Conservation (phyloP, 345 rosid genomes). For the Bruguiera gymnorhiza region DNA sequence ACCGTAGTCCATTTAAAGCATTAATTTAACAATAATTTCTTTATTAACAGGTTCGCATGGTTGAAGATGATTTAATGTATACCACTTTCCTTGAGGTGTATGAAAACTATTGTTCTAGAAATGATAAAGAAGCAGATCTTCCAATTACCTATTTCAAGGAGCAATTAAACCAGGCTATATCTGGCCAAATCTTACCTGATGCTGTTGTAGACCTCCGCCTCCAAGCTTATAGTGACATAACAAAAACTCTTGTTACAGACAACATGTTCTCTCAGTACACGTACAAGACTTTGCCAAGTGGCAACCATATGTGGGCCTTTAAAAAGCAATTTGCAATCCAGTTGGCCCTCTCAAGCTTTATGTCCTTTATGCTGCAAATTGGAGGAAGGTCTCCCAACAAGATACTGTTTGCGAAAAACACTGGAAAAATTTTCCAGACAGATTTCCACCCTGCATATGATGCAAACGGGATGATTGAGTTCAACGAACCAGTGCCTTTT, state of each 20-base stretch:
- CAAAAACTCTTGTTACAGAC: conserved; percentile 66
- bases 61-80: conserved; percentile 96
- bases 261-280: conserved; percentile 91
- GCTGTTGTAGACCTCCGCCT: conserved; percentile 91
- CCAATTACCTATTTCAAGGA: conserved; percentile 90
- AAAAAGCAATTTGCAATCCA: conserved; percentile 96
- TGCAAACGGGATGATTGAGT: conserved; percentile 83
- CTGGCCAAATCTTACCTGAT: conserved; percentile 83
- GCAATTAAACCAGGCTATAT: conserved; percentile 88
- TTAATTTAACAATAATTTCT: neutral
- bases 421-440: conserved; percentile 91
- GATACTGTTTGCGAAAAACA: conserved; percentile 93
- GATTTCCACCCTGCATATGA: conserved; percentile 99
- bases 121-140: conserved; percentile 85
- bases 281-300: conserved; percentile 84
- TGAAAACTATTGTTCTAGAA: conserved; percentile 93
- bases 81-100: conserved; percentile 96
- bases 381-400: conserved; percentile 98
- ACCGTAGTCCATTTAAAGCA: neutral
- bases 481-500: conserved; percentile 89
- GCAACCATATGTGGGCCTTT: conserved; percentile 97
- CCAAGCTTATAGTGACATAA: conserved; percentile 82
- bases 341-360: conserved; percentile 95
- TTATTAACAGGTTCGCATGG: conserved; percentile 84
- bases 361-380: conserved; percentile 96